Evolutionary conservation across 495 filamentous ascomycete genomes (phyloP), one percentile per base, ranked within the genome.

Genomic region (Neurospora sp.): DNA sequence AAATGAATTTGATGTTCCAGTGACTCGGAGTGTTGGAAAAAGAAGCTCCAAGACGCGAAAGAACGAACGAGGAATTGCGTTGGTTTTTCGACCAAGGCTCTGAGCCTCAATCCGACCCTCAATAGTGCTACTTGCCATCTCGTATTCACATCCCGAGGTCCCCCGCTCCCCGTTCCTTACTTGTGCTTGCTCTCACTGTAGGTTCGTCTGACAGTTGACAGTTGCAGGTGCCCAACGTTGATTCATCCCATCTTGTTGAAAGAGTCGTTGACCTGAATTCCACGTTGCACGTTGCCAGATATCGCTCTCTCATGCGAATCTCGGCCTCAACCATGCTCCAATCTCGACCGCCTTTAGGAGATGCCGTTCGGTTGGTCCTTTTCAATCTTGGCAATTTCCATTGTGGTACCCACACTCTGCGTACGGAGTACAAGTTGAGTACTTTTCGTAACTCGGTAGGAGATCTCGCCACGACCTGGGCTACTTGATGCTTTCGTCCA

Each of bases 381-480:
- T 16, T 66, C 27, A 16, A 66, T 66, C 53, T 66, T 66, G 53
- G 53, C 53, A 66, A 18, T 66, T 66, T 66, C 53, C 14, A 66
- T 35, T 35, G 53, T 59, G 10, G 22, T 22, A 31, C 22, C 53
- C 53, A 61, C 53, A 7, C 53, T 31, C 22, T 27, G 48, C 14
- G 14, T 16, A 66, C 27, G 14, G 53, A 35, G 12, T 66, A 35
- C 53, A 16, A 4, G 1, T 0, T 3, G 12, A 18, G 14, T 31
- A 66, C 53, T 27, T 66, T 5, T 37, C 53, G 27, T 27, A 37
- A 66, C 53, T 31, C 27, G 8, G 22, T 61, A 4, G 7, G 14
- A 35, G 8, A 31, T 72, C 74, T 40, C 72, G 73, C 76, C 77
- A 77, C 78, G 42, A 75, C 74, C 69, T 75, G 10, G 66, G 69